phyloP scores from a whole-genome alignment of 805 yeast genomes.

The Metschnikowia koreensis region DNA sequence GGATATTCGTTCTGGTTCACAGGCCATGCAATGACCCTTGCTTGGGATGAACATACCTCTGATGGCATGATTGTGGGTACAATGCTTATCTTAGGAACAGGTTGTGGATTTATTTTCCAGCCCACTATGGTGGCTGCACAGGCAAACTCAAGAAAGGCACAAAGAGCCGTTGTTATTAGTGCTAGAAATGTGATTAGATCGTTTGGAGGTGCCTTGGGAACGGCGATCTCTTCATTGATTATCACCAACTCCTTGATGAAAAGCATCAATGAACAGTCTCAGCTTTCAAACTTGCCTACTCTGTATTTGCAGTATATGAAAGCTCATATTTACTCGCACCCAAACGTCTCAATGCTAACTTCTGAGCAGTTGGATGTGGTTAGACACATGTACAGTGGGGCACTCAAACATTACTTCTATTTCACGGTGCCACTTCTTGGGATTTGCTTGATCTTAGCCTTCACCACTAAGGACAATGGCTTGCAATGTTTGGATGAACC shows the following conservation, averaged over 20 bases:
- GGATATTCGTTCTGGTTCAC: constrained; percentile 46
- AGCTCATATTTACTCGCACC: constrained; percentile 28
- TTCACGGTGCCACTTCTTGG: constrained; percentile 36
- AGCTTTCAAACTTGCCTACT: constrained; percentile 1
- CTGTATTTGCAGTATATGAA: constrained; percentile 24
- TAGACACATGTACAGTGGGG: constrained; percentile 25
- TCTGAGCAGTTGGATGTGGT: constrained; percentile 21
- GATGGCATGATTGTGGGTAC: constrained; percentile 38
- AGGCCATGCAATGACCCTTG: constrained; percentile 39
- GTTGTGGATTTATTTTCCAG: constrained; percentile 52
- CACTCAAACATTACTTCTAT: constrained; percentile 32
- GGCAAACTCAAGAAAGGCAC: constrained; percentile 49
- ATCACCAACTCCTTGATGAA: constrained; percentile 34
- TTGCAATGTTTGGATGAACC: constrained; percentile 34
- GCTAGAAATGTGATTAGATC: constrained; percentile 56
- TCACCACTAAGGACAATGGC: constrained; percentile 41
- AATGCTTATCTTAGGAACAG: constrained; percentile 36
- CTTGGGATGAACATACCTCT: constrained; percentile 28
- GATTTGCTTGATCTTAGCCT: constrained; percentile 29
- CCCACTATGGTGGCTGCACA: constrained; percentile 56
- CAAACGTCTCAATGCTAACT: constrained; percentile 24
- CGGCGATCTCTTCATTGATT: constrained; percentile 45
- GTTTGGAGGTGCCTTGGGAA: constrained; percentile 62
- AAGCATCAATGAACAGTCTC: constrained; percentile 17
- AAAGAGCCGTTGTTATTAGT: constrained; percentile 58